Conservation (phyloP, 768 basidiomycete genomes). For the Coprinopsis cinerea region DNA sequence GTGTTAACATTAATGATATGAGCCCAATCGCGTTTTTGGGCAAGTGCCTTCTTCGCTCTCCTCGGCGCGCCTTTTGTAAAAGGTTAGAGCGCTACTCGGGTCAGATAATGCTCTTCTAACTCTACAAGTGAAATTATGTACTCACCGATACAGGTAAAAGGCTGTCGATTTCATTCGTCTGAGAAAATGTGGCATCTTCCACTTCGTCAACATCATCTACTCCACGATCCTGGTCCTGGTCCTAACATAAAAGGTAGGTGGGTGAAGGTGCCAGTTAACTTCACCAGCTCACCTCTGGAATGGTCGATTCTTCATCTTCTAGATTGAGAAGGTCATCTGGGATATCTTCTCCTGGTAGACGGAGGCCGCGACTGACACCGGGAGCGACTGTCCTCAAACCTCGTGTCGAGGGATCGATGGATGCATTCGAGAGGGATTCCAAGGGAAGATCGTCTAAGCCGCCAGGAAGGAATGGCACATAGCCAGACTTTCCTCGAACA, state of each 20-base stretch:
- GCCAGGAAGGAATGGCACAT: constrained; percentile 93
- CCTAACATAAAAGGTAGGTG: constrained; percentile 1
- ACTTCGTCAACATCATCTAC: constrained; percentile 4
- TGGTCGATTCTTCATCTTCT: constrained; percentile 20
- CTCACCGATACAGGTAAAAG: constrained; percentile 61
- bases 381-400: constrained; percentile 71
- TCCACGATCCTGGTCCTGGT: constrained; percentile 12
- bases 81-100: constrained; percentile 48
- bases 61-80: constrained; percentile 38
- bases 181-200: background rate
- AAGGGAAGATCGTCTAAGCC: constrained; percentile 68
- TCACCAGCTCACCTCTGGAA: constrained; percentile 11
- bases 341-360: constrained; percentile 53
- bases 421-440: constrained; percentile 24
- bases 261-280: constrained; percentile 18
- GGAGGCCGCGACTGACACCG: constrained; percentile 75
- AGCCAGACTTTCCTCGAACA: constrained; percentile 89
- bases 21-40: constrained; percentile 93
- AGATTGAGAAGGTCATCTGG: constrained; percentile 39
- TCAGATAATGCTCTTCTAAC: background rate
- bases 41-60: constrained; percentile 35
- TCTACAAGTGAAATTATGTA: background rate
- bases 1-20: constrained; percentile 94
- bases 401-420: constrained; percentile 25
- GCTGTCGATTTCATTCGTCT: constrained; percentile 60